Percentiles rank a stretch among this genome's conserved stretches.
phyloP scores from a whole-genome alignment of 495 filamentous ascomycete genomes.

The Daldinia loculata region DNA sequence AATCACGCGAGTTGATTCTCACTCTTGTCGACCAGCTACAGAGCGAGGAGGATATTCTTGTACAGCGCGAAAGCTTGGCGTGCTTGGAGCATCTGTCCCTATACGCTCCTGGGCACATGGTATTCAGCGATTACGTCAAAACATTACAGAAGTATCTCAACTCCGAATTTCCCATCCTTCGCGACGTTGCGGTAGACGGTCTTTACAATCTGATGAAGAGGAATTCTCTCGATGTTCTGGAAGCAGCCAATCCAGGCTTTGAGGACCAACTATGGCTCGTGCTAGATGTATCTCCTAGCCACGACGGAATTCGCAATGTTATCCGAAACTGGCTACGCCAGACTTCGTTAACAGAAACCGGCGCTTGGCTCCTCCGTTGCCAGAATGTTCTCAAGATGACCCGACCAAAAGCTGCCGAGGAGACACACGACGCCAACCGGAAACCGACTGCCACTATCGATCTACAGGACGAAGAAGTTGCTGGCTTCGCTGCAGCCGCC shows the following conservation, averaged over 20 bases:
- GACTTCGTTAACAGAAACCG: slow-evolving; percentile 78
- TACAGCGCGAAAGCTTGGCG: slow-evolving; percentile 78
- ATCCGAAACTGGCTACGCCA: slow-evolving; percentile 92
- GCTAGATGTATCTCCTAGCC: slow-evolving; percentile 77
- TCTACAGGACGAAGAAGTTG: slow-evolving; percentile 93
- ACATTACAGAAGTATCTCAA: slow-evolving; percentile 79
- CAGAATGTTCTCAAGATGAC: slow-evolving; percentile 91
- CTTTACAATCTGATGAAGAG: slow-evolving; percentile 95
- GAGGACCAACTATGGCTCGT: slow-evolving; percentile 94
- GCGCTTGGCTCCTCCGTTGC: slow-evolving; percentile 84
- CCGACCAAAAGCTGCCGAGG: slow-evolving; percentile 65
- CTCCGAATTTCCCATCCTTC: slow-evolving; percentile 69
- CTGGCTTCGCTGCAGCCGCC: slow-evolving; percentile 83
- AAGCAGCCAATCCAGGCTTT: slow-evolving; percentile 74
- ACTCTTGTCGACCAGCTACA: slow-evolving; percentile 86
- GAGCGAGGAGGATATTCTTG: slow-evolving; percentile 74
- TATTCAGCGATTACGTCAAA: slow-evolving; percentile 83
- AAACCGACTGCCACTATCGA: slow-evolving; percentile 70
- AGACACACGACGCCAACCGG: slow-evolving; percentile 54
- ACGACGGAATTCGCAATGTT: slow-evolving; percentile 80
- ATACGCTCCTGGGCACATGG: slow-evolving; percentile 87
- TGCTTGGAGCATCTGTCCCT: slow-evolving; percentile 92
- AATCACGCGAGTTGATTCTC: slow-evolving; percentile 88
- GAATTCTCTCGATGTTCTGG: slow-evolving; percentile 80
- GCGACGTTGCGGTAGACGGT: slow-evolving; percentile 84